phyloP scores from a whole-genome alignment of 495 filamentous ascomycete species.

The Talaromyces ruber region DNA sequence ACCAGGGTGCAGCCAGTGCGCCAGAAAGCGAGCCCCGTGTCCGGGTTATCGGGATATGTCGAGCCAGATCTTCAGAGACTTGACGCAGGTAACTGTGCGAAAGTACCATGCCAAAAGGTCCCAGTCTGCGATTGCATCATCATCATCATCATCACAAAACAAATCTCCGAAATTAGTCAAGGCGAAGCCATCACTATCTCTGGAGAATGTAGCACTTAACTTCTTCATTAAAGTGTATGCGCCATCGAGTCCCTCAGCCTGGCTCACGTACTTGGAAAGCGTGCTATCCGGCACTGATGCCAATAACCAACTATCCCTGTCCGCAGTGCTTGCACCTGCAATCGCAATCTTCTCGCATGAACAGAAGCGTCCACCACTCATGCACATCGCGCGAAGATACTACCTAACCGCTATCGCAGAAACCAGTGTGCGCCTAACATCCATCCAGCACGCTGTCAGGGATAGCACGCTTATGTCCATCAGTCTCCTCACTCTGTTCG shows the following conservation, averaged over 20 bases:
- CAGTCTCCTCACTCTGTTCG: background rate
- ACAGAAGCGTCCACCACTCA: background rate
- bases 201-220: background rate
- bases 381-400: background rate
- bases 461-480: background rate
- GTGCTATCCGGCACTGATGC: background rate
- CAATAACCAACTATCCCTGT: background rate
- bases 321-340: background rate
- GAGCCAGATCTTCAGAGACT: background rate
- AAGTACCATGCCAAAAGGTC: background rate
- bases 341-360: background rate
- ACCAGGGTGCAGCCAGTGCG: background rate
- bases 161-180: background rate
- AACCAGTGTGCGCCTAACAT: background rate
- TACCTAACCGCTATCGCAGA: background rate
- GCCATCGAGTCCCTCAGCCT: background rate
- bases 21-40: background rate
- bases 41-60: background rate
- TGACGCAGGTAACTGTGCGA: background rate
- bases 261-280: background rate
- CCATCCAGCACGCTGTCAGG: background rate
- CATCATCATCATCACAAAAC: background rate
- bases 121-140: background rate
- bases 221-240: background rate
- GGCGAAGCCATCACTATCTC: background rate